Conservation (phyloP, 352 stramenopile species). For the Blastocystis sp. region DNA sequence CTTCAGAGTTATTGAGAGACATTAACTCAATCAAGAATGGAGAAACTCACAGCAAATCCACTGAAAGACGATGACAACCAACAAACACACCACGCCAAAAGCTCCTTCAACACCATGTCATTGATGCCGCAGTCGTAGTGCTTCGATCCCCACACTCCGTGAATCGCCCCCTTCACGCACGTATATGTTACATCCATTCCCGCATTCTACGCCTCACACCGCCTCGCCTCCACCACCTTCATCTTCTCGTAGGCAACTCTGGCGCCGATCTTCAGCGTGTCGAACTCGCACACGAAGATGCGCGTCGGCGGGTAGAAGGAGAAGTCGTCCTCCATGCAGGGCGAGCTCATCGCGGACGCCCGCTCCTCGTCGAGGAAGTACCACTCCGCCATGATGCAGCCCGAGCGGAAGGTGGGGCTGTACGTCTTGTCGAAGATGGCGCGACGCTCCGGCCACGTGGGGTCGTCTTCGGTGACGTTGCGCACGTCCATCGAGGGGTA, state of each 20-base stretch:
- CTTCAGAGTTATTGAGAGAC: too few relatives aligned
- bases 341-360: neutral
- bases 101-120: constrained; percentile 56
- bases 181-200: constrained; percentile 40
- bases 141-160: constrained; percentile 54
- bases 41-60: too few relatives aligned
- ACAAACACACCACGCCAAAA: constrained; percentile 22
- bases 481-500: constrained; percentile 59
- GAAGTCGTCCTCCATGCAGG: constrained; percentile 26
- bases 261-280: constrained; percentile 35
- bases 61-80: too few relatives aligned
- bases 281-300: constrained; percentile 58
- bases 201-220: constrained; percentile 19
- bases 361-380: constrained; percentile 17
- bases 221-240: neutral
- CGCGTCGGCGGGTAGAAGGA: constrained; percentile 2
- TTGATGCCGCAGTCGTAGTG: constrained; percentile 31
- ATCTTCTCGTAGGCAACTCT: constrained; percentile 35
- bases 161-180: constrained; percentile 45
- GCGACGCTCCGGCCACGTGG: constrained; percentile 41
- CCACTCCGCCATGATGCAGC: constrained; percentile 30
- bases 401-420: neutral
- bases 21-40: too few relatives aligned
- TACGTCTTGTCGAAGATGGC: constrained; percentile 43
- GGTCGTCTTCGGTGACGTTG: constrained; percentile 15